Percentiles rank a stretch among this genome's conserved stretches.
phyloP scores from a whole-genome alignment of 352 stramenopile genomes.

The Phytopythium cucurbitacearum region DNA sequence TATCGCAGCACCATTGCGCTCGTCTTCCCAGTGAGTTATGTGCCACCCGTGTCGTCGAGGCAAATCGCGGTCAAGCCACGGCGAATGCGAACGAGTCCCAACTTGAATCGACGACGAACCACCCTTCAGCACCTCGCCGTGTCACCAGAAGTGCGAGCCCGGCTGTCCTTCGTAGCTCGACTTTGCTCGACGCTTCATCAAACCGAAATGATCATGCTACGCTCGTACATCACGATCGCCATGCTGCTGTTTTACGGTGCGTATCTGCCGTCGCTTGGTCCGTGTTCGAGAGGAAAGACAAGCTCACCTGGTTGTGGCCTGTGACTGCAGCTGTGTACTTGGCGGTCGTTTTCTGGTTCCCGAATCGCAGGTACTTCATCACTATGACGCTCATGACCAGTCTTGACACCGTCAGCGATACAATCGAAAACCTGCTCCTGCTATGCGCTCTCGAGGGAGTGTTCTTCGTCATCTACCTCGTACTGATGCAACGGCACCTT shows the following conservation, averaged over 20 bases:
- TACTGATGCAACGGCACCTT: slow-evolving; percentile 6
- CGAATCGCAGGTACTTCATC: slow-evolving; percentile 18
- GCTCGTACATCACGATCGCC: slow-evolving; percentile 25
- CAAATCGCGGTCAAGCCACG: too few relatives aligned
- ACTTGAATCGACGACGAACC: neutral
- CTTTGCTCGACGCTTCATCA: slow-evolving; percentile 16
- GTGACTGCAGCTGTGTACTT: slow-evolving; percentile 14
- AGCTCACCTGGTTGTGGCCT: neutral
- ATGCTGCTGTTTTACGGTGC: slow-evolving; percentile 26
- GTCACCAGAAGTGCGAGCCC: slow-evolving; percentile 6
- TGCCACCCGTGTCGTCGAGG: too few relatives aligned
- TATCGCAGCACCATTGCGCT: too few relatives aligned
- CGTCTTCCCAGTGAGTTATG: too few relatives aligned
- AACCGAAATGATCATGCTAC: slow-evolving; percentile 26
- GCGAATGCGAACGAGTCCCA: neutral
- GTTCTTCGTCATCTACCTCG: slow-evolving; percentile 17
- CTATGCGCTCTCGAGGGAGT: slow-evolving; percentile 11
- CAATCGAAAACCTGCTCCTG: slow-evolving; percentile 8
- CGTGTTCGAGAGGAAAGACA: neutral
- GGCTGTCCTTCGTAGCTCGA: slow-evolving; percentile 8
- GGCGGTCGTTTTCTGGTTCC: slow-evolving; percentile 13
- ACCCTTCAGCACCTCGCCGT: slow-evolving; percentile 12
- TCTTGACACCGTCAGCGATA: slow-evolving; percentile 4
- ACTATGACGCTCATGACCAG: slow-evolving; percentile 17
- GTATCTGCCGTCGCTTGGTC: neutral